phyloP scores from a whole-genome alignment of 306 rosid species.

The Sesbania bispinosa region DNA sequence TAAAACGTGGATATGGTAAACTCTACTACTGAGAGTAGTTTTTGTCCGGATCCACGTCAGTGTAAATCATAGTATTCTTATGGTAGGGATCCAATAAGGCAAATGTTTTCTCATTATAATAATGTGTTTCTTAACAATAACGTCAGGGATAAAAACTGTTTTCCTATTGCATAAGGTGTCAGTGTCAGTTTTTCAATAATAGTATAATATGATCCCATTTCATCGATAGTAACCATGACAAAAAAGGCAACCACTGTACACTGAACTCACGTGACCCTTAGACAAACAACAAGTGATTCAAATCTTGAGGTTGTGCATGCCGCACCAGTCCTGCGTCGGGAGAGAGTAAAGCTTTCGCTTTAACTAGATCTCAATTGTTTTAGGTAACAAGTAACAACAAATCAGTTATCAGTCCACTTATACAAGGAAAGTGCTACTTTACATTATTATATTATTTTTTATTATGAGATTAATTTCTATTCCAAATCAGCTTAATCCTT shows the following conservation, averaged over 20 bases:
- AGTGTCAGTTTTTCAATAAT: neutral
- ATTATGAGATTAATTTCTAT: too few relatives aligned
- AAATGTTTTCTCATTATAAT: neutral
- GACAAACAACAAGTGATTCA: neutral
- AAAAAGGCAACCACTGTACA: neutral
- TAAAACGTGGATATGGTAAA: too few relatives aligned
- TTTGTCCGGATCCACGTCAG: too few relatives aligned
- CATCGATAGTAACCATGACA: neutral
- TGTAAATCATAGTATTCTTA: neutral
- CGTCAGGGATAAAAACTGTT: conserved; percentile 4
- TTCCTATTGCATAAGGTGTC: neutral
- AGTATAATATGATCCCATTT: neutral
- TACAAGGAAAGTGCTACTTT: too few relatives aligned
- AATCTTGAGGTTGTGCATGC: neutral
- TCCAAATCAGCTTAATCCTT: too few relatives aligned
- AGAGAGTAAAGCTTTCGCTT: neutral
- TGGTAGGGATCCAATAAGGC: neutral
- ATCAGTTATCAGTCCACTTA: too few relatives aligned
- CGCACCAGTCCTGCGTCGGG: neutral
- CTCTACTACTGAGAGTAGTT: too few relatives aligned
- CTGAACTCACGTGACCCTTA: neutral
- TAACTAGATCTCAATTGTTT: too few relatives aligned
- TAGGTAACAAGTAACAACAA: too few relatives aligned
- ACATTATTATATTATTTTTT: too few relatives aligned
- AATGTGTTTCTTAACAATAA: neutral